Base-by-base conservation (phyloP, 2,329 filamentous ascomycete genomes). In the Colletotrichum filicis region DNA sequence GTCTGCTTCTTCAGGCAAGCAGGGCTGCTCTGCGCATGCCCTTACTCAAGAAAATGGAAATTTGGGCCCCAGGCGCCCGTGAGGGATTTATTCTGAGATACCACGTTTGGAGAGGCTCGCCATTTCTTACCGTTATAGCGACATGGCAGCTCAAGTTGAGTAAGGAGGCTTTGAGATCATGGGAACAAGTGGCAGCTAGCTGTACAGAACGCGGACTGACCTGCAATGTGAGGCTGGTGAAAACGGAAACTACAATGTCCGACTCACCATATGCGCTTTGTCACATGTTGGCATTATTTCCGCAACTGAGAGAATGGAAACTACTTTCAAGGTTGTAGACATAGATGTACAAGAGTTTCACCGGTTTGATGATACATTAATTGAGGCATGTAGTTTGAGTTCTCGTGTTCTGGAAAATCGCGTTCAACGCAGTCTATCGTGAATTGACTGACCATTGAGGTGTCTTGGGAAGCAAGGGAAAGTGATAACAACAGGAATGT, bases 131-230 rank as follows among this genome's bases (percentile, higher is more conserved):
- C 2, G 4, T 68, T 35, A 46, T 64, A 49, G 49, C 66, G 14
- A 63, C 26, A n/a, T 68, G 35, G 58, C 35, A 49, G 58, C 30
- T 64, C 24, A 1, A 1, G 14, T 49, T 68, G 5, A 64, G 49
- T 35, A 12, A 56, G 49, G 1, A 68, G 16, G 35, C 7, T 26
- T 14, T 64, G n/a, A 2, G 1, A 0, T 49, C 58, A 35, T 68
- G 49, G 58, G 46, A 68, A 68, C 4, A n/a, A 5, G 66, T 68
- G 49, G 58, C 66, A 28, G 46, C 58, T 35, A 0, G n/a, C 32
- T 49, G 1, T 8, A 3, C 8, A 24, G 3, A 26, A 56, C 58
- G 5, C 12, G 8, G 46, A 32, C 11, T 68, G 1, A 26, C 46
- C 49, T 56, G 26, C 4, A 12, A 63, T 1, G n/a, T 63, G 24